Conservation (phyloP, 495 filamentous ascomycete genomes). For the Elaphomyces granulatus region DNA sequence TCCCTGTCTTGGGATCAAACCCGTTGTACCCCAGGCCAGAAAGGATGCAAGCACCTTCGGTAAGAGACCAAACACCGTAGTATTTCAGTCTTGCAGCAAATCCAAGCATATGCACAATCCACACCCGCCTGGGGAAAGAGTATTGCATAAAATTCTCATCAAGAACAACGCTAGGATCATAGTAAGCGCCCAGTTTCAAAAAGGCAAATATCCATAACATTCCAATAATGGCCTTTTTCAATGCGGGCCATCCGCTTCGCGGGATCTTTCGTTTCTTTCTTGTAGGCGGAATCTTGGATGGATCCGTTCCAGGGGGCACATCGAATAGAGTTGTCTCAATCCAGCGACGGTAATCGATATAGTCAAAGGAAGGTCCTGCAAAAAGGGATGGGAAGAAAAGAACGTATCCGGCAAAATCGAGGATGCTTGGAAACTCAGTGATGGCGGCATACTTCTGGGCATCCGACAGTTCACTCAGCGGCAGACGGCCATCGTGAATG, state of each 20-base stretch:
- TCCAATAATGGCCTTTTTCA: conserved; percentile 56
- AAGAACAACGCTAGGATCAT: conserved; percentile 45
- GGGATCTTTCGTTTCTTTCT: conserved; percentile 92
- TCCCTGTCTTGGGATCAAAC: conserved; percentile 65
- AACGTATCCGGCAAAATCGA: conserved; percentile 82
- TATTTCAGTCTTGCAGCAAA: conserved; percentile 77
- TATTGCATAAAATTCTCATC: conserved; percentile 47
- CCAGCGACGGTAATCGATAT: conserved; percentile 80
- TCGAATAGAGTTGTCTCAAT: conserved; percentile 92
- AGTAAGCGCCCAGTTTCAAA: conserved; percentile 55
- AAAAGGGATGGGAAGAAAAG: conserved; percentile 89
- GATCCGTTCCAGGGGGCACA: conserved; percentile 61
- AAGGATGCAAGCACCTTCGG: conserved; percentile 90
- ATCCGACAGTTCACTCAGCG: conserved; percentile 65
- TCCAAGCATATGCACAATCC: conserved; percentile 66
- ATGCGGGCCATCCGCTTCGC: conserved; percentile 74
- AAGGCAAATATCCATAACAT: conserved; percentile 68
- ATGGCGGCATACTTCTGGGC: conserved; percentile 75
- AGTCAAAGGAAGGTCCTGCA: conserved; percentile 84
- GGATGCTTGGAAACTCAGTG: conserved; percentile 48
- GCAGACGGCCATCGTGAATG: conserved; percentile 73
- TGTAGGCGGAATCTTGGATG: conserved; percentile 65
- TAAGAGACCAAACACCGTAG: conserved; percentile 88
- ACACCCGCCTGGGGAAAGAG: conserved; percentile 55
- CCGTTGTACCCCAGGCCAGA: conserved; percentile 91